Evolutionary conservation across 148 eudicot species (phyloP).

Genomic region (Dysphania ambrosioides): DNA sequence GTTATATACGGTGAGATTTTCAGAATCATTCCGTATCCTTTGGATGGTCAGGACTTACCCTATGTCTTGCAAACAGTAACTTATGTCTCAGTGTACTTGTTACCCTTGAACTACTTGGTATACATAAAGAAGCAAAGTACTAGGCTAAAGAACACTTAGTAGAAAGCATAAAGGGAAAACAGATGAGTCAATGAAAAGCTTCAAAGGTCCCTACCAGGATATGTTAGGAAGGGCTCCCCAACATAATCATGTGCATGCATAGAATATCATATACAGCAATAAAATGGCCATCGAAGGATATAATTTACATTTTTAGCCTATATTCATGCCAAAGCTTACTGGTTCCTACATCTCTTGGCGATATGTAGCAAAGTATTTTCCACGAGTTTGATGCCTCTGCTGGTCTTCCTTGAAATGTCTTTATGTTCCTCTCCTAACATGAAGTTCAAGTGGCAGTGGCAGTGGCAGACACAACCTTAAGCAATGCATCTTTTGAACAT

Average conservation of each 20-base stretch:
- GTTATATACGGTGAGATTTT: no score
- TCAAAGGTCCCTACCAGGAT: background rate
- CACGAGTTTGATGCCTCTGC: background rate
- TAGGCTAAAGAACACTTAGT: background rate
- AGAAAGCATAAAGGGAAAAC: background rate
- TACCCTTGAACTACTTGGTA: background rate
- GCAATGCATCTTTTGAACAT: no score
- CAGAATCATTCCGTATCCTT: background rate
- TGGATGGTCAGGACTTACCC: no score
- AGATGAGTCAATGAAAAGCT: background rate
- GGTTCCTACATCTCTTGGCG: no score
- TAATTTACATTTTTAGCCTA: background rate
- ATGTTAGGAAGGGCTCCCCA: background rate
- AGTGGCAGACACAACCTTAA: background rate
- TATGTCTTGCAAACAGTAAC: background rate
- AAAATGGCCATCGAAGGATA: no score
- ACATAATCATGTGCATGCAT: background rate
- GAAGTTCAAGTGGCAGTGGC: background rate
- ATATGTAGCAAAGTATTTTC: no score
- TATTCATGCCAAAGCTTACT: no score
- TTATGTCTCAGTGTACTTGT: background rate
- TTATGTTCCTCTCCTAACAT: background rate
- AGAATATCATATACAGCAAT: no score
- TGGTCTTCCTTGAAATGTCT: background rate
- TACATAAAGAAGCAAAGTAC: background rate